Base-by-base conservation (phyloP, 345 rosid species). In the Aegle marmelos region DNA sequence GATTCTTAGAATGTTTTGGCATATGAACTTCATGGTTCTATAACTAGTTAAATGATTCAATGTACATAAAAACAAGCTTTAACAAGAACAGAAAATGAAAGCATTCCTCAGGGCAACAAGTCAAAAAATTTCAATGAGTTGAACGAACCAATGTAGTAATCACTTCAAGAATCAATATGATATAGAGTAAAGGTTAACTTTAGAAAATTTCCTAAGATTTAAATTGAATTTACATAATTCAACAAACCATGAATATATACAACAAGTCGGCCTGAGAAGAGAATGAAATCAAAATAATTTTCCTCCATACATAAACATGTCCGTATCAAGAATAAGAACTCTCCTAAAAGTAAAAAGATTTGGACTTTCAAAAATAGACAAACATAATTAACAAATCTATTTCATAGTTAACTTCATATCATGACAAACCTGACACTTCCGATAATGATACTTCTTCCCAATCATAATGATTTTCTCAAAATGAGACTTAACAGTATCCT, bases 401-500 rank as follows among this genome's bases (percentile, higher is more conserved):
- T 27, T 75, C 33, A 45, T 24, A 50, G 31, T 54, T 30, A 61
- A 82, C 75, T 45, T 41, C 21, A 62, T 66, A 53, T n/a, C 22
- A 56, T 30, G 5, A 82, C 86, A 74, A 78, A 95, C 99, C 99
- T 91, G 99, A 84, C 73, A 87, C 88, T 84, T 88, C 76, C 84
- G 70, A 68, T 65, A 79, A 72, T 85, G 94, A 56, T 90, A 87
- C 82, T 89, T 93, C 84, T 93, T 94, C 76, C 93, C 97, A 80
- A 97, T 91, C 73, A 68, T 75, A 79, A 94, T 91, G 68, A 97
- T 93, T 78, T 91, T 92, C 83, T 97, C 96, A 87, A 97, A 97
- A 91, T 97, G 99, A 80, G 95, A 93, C 87, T 93, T 97, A 73
- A 97, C 84, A 58, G 92, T 86, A 79, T 93, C 98, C 88, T 94